phyloP scores from a whole-genome alignment of 1,284 basidiomycete species.

The Trametes sp. region DNA sequence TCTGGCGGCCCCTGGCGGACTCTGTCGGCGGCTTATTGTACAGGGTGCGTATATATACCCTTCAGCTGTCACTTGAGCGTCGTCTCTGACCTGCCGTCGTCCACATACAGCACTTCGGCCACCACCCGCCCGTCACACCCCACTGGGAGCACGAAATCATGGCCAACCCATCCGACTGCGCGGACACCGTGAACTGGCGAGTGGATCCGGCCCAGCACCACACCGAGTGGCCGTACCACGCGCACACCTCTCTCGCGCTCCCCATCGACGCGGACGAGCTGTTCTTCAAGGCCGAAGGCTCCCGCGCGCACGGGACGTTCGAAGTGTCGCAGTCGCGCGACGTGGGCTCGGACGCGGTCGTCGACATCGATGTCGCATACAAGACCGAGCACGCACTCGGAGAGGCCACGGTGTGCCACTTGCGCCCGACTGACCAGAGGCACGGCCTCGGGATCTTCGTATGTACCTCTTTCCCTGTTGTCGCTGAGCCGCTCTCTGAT shows the following conservation, averaged over 20 bases:
- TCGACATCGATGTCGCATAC: conserved; percentile 35
- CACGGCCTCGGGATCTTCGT: conserved; percentile 44
- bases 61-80: neutral
- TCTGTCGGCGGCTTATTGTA: neutral
- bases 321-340: conserved; percentile 30
- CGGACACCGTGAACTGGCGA: conserved; percentile 13
- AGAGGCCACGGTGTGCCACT: conserved; percentile 33
- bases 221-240: conserved; percentile 14
- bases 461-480: too few species aligned
- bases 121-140: neutral
- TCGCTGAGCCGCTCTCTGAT: too few species aligned
- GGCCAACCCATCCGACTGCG: conserved; percentile 9
- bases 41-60: neutral
- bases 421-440: conserved; percentile 30
- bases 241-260: conserved; percentile 32
- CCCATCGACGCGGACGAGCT: conserved; percentile 37
- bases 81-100: neutral
- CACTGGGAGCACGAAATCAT: neutral
- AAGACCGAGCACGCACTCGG: conserved; percentile 26
- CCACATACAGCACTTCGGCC: neutral
- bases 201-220: neutral
- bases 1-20: conserved; percentile 13
- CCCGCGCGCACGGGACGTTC: conserved; percentile 36
- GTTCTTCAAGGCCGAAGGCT: conserved; percentile 37
- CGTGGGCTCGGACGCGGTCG: conserved; percentile 26